Evolutionary conservation across 116 monocot genomes (phyloP).

Genomic region (Iris pallida): DNA sequence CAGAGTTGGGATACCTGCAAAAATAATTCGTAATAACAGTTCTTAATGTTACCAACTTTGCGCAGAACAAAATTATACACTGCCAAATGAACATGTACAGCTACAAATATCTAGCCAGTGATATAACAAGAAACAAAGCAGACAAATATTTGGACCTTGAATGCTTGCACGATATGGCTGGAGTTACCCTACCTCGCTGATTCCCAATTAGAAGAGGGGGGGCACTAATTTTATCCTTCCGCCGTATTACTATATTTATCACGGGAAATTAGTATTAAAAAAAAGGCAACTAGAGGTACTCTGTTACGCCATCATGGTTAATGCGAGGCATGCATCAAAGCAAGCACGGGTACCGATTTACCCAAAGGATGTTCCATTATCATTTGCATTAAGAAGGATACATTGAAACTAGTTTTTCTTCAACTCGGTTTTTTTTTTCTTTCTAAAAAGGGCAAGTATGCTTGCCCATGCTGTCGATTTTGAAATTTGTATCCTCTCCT

Average conservation of each 20-base stretch:
- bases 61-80: no score
- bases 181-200: no score
- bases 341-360: background rate
- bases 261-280: background rate
- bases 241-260: background rate
- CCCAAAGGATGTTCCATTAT: background rate
- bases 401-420: slow-evolving; percentile 9
- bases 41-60: no score
- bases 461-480: background rate
- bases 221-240: no score
- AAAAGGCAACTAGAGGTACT: background rate
- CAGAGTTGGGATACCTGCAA: no score
- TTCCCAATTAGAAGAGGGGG: no score
- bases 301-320: background rate
- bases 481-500: slow-evolving; percentile 1
- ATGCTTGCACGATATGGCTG: no score
- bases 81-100: no score
- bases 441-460: slow-evolving; percentile 2
- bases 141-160: no score
- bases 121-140: no score
- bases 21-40: no score
- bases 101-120: no score
- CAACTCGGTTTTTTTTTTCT: background rate
- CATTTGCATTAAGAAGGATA: slow-evolving; percentile 1
- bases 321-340: background rate